Conservation (phyloP, 192 early-diverging fungal genomes). For the Chytriomyces hyalinus region DNA sequence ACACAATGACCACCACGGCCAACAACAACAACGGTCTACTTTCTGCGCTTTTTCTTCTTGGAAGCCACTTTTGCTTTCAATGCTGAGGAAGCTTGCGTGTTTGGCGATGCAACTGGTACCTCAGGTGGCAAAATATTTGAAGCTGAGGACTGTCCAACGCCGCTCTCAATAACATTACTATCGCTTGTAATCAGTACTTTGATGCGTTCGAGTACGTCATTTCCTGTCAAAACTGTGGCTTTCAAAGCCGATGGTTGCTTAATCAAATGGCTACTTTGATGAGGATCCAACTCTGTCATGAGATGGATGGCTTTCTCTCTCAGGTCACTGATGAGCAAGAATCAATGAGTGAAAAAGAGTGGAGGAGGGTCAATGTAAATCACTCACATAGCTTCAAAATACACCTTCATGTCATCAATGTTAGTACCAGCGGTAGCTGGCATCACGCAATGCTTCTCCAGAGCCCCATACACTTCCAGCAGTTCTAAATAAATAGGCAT, state of each 20-base stretch:
- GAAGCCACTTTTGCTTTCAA: no score
- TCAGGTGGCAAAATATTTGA: no score
- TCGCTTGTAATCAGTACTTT: no score
- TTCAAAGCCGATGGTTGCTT: no score
- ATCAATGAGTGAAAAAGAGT: neutral
- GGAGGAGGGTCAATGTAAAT: neutral
- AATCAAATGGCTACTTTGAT: no score
- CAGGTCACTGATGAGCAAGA: neutral
- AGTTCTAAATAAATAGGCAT: neutral
- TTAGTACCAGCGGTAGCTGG: neutral
- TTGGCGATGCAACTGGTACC: no score
- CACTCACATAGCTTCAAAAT: conserved; percentile 23
- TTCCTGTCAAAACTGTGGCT: no score
- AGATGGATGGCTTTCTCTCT: neutral
- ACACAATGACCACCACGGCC: neutral
- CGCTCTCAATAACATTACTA: no score
- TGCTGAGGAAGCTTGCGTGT: no score
- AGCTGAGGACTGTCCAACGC: no score
- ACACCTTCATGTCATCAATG: conserved; percentile 10
- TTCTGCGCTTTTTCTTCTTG: no score
- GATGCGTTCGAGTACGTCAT: no score
- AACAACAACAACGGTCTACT: neutral
- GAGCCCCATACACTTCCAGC: neutral
- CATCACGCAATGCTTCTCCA: neutral
- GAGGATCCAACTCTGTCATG: neutral